Evolutionary conservation across 108 stramenopile species (phyloP).

Genomic region (Fragilaria radians): DNA sequence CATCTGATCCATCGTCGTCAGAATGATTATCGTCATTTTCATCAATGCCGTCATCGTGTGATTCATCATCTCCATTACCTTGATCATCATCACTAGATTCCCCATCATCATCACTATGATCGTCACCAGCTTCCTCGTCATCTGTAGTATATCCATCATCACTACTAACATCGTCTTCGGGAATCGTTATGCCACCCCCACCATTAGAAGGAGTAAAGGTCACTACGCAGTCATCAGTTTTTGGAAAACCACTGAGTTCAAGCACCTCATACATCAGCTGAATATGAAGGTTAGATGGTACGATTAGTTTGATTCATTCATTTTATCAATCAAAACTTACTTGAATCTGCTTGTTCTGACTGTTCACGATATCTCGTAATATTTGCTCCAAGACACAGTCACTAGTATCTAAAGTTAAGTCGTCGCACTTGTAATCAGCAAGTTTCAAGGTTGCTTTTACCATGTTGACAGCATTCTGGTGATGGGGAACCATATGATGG

Average conservation of each 20-base stretch:
- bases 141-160: background rate
- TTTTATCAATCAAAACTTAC: background rate
- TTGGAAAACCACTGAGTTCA: slow-evolving; percentile 24
- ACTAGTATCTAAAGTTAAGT: slow-evolving; percentile 25
- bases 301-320: background rate
- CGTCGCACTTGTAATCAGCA: slow-evolving; percentile 32
- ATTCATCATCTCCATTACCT: background rate
- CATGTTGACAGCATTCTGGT: slow-evolving; percentile 93
- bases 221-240: slow-evolving; percentile 39
- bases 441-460: slow-evolving; percentile 63
- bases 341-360: slow-evolving; percentile 81
- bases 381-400: slow-evolving; percentile 46
- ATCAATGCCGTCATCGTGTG: background rate
- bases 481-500: slow-evolving; percentile 92
- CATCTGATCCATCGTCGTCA: background rate
- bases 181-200: no score
- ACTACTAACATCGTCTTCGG: background rate
- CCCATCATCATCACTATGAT: background rate
- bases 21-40: background rate
- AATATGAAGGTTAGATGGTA: background rate
- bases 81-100: background rate
- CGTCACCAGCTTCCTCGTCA: background rate
- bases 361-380: slow-evolving; percentile 57
- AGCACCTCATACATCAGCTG: slow-evolving; percentile 49
- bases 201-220: background rate